Evolutionary conservation across 768 basidiomycete species (phyloP).

Genomic region (Kwoniella bestiolae): DNA sequence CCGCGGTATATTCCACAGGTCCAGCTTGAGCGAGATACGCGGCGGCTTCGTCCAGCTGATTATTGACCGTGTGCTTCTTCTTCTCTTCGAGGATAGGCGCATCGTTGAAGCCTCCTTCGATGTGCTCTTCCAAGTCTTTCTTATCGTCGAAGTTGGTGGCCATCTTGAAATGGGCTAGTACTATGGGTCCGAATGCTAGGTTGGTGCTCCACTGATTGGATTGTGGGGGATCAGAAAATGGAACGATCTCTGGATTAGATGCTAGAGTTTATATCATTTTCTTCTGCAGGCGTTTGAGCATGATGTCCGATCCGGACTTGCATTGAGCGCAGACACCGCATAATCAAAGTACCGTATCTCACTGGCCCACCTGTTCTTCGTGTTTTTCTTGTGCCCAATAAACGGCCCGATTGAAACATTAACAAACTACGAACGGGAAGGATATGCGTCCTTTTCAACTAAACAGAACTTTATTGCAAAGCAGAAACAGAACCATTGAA

Average conservation of each 20-base stretch:
- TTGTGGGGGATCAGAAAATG: background rate
- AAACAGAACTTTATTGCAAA: too few species aligned
- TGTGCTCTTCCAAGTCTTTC: conserved; percentile 23
- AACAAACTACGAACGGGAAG: too few species aligned
- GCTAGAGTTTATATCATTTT: background rate
- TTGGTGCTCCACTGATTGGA: conserved; percentile 4
- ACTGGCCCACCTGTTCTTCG: too few species aligned
- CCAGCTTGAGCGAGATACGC: conserved; percentile 24
- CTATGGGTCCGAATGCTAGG: background rate
- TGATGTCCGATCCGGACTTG: too few species aligned
- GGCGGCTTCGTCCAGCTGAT: conserved; percentile 33
- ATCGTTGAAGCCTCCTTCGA: conserved; percentile 10
- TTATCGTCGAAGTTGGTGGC: conserved; percentile 21
- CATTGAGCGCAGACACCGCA: too few species aligned
- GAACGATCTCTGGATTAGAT: background rate
- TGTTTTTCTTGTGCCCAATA: too few species aligned
- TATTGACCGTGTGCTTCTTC: conserved; percentile 21
- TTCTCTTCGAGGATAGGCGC: conserved; percentile 4
- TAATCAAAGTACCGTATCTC: too few species aligned
- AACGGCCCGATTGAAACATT: too few species aligned
- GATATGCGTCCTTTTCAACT: too few species aligned
- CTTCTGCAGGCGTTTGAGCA: background rate
- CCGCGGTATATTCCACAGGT: conserved; percentile 26
- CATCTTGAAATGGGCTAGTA: background rate
- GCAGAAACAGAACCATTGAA: too few species aligned